Evolutionary conservation across 768 basidiomycete genomes (phyloP), one percentile per base, ranked within the genome.

Genomic region (Phlebiopsis gigantea): DNA sequence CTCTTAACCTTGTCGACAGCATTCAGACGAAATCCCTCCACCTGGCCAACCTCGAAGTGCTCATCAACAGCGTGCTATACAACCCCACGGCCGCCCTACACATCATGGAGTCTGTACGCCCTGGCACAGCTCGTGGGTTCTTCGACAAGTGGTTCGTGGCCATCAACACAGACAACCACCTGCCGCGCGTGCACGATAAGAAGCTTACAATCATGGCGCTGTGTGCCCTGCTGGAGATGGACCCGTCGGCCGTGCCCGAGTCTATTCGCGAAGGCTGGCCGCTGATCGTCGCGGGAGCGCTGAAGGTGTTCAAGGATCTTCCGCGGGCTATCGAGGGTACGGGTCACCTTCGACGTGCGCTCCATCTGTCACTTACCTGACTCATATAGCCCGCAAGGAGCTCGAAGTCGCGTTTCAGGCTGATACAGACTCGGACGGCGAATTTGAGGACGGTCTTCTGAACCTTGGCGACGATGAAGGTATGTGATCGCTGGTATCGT

Each of bases 141-240:
- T 93, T 95, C 66, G 83, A 90, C 66, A 79, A 75, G 61, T 95
- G 92, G 92, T 93, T 94, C 67, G 79, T 71, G 10, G 82, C 83
- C 10, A 88, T 93, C 70, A 84, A 83, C 56, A 66, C 61, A 34
- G 74, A 78, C 29, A 74, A 69, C 24, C 79, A 77, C 47, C 78
- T 93, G 31, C 89, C 90, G 12, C 82, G 92, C 19, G 91, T 96
- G 44, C 92, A 96, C 66, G 92, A 95, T 72, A 93, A 93, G 79
- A 92, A 88, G 71, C 73, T 95, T 56, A 83, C 81, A 62, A 82
- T 94, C 55, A 68, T 90, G 56, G 83, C 92, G 9, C 69, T 95
- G 56, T 89, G 85, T 60, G 83, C 84, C 45, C 71, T 94, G 57
- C 74, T 96, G 66, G 90, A 93, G 71, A 73, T 91, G 70, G 75